Conservation (phyloP, 2,329 filamentous ascomycete species). For the Aspergillus flavus region DNA sequence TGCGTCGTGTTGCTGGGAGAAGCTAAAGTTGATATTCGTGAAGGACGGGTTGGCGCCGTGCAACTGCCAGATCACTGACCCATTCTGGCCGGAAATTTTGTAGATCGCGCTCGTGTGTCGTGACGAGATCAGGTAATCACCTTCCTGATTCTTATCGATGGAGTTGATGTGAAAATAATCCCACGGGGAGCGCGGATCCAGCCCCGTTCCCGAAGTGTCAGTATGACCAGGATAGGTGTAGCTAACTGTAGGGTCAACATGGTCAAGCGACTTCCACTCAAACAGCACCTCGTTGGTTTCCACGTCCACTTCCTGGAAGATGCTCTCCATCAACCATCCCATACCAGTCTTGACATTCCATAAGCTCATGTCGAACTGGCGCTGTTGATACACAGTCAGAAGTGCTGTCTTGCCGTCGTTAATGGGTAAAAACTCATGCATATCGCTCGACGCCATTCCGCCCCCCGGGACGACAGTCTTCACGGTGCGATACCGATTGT, state of each 20-base stretch:
- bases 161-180: conserved; percentile 51
- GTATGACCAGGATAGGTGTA: conserved; percentile 51
- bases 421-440: conserved; percentile 56
- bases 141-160: conserved; percentile 43
- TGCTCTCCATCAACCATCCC: conserved; percentile 55
- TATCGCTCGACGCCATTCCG: conserved; percentile 49
- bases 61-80: conserved; percentile 42
- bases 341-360: conserved; percentile 48
- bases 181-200: conserved; percentile 48
- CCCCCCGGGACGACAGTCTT: conserved; percentile 48
- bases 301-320: conserved; percentile 57
- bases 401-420: conserved; percentile 46
- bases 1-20: conserved; percentile 49
- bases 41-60: conserved; percentile 42
- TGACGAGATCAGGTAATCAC: conserved; percentile 47
- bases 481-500: conserved; percentile 53
- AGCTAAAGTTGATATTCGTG: conserved; percentile 42
- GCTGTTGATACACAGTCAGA: conserved; percentile 47
- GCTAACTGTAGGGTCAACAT: conserved; percentile 50
- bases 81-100: conserved; percentile 44
- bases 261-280: conserved; percentile 54
- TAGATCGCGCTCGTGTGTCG: conserved; percentile 45
- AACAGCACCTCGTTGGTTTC: conserved; percentile 52
- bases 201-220: conserved; percentile 51
- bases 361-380: conserved; percentile 51